A percentile compares a stretch with the other conserved stretches of the same genome.
Conservation (phyloP, 2,329 filamentous ascomycete genomes). For the Massarina eburnea region DNA sequence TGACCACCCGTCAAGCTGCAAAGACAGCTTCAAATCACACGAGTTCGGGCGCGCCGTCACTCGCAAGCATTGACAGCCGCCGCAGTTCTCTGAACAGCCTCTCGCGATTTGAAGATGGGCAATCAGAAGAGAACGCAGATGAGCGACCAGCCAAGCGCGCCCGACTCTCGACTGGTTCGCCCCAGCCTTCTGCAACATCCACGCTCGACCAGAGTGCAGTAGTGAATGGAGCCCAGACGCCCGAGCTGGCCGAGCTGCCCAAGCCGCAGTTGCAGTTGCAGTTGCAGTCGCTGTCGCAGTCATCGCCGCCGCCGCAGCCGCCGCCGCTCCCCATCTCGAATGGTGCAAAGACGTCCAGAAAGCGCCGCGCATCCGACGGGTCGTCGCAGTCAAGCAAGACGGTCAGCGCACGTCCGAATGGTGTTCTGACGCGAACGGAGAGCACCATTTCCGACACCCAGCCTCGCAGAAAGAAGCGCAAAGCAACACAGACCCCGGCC, state of each 20-base stretch:
- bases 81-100: constrained; percentile 42
- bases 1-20: constrained; percentile 51
- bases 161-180: constrained; percentile 43
- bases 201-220: constrained; percentile 23
- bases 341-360: constrained; percentile 29
- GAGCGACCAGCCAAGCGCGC: constrained; percentile 41
- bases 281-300: too few relatives aligned
- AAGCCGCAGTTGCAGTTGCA: too few relatives aligned
- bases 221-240: constrained; percentile 30
- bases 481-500: constrained; percentile 27
- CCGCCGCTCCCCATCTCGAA: constrained; percentile 20
- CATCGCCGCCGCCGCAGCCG: constrained; percentile 20
- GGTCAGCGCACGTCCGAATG: constrained; percentile 29
- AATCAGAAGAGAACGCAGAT: constrained; percentile 21
- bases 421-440: constrained; percentile 37
- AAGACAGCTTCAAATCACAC: constrained; percentile 41
- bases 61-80: constrained; percentile 40
- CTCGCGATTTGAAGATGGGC: constrained; percentile 31
- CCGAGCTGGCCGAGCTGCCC: too few relatives aligned
- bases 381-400: constrained; percentile 36
- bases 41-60: constrained; percentile 38
- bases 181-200: constrained; percentile 27
- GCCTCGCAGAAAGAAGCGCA: constrained; percentile 40
- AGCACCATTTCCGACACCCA: constrained; percentile 40
- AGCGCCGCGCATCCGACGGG: constrained; percentile 37